These are phyloP conservation scores for Ceraceosorus guamensis DNA, from an alignment of 1,284 basidiomycete genomes.

Conservation along the genomic window DNA sequence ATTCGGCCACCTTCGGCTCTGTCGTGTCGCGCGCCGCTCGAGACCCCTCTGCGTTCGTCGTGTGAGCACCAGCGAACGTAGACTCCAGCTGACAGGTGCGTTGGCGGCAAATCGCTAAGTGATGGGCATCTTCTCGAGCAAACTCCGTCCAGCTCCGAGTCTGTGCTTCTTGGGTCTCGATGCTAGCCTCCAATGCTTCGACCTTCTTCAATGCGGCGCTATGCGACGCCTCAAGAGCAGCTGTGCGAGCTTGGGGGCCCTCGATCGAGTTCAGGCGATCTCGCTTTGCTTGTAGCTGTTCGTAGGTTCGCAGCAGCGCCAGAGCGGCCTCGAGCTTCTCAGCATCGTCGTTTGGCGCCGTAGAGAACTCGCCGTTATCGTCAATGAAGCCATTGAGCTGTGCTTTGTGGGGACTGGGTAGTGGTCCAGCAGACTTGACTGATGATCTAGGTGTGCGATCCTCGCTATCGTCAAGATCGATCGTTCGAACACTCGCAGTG, in stretches of 20 bases:
- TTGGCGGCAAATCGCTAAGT: background rate
- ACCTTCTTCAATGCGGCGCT: background rate
- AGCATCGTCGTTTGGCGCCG: too few species aligned
- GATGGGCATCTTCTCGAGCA: background rate
- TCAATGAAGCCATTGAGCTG: background rate
- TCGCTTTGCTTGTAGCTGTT: background rate
- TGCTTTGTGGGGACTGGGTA: too few species aligned
- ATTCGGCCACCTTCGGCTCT: conserved; percentile 1
- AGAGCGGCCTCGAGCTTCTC: background rate
- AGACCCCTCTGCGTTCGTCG: background rate
- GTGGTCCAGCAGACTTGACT: too few species aligned
- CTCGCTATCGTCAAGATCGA: too few species aligned
- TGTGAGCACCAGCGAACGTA: background rate
- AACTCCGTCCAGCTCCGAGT: background rate
- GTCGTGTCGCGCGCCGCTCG: background rate
- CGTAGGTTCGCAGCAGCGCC: background rate
- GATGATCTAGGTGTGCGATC: background rate
- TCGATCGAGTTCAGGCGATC: background rate
- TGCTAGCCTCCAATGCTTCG: background rate
- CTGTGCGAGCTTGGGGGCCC: background rate
- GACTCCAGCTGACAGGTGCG: background rate
- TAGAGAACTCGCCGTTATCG: too few species aligned
- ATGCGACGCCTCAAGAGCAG: background rate
- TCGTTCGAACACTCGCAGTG: background rate
- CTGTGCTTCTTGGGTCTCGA: background rate